These are phyloP conservation scores for Corymbia citriodora DNA, from an alignment of 441 rosid genomes.

Conservation along the genomic window DNA sequence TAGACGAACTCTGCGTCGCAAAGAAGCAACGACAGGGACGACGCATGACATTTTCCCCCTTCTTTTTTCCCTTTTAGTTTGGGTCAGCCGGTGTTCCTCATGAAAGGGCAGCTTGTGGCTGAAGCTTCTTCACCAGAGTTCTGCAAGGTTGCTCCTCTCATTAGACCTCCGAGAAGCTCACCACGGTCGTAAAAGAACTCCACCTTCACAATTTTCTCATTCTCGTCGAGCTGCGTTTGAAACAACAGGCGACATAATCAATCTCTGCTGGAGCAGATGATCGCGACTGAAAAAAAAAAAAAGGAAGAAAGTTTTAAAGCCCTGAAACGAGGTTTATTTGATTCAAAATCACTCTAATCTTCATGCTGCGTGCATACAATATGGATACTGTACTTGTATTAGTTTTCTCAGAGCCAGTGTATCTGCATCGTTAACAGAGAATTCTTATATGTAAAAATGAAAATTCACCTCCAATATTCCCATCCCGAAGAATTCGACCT, in stretches of 20 bases:
- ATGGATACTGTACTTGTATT: not conserved
- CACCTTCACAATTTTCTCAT: slow-evolving; percentile 42
- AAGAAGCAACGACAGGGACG: not conserved
- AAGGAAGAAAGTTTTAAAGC: not conserved
- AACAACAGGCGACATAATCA: not conserved
- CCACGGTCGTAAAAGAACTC: slow-evolving; percentile 43
- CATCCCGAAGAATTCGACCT: slow-evolving; percentile 29
- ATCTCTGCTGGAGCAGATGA: not conserved
- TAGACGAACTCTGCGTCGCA: not conserved
- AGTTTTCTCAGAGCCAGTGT: not conserved
- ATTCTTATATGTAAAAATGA: not conserved
- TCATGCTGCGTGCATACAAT: not conserved
- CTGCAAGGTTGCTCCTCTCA: slow-evolving; percentile 22
- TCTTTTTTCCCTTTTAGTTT: not conserved
- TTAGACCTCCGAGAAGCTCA: slow-evolving; percentile 49
- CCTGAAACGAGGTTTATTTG: not conserved
- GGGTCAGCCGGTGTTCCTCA: not conserved
- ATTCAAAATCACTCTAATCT: not conserved
- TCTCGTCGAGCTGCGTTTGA: slow-evolving; percentile 31
- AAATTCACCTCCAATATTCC: not conserved
- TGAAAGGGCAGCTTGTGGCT: not conserved
- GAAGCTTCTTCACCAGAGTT: not conserved
- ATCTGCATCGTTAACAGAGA: not conserved
- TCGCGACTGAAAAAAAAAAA: not conserved
- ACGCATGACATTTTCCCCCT: not conserved